phyloP scores from a whole-genome alignment of 441 rosid species.

The Croton setiger region DNA sequence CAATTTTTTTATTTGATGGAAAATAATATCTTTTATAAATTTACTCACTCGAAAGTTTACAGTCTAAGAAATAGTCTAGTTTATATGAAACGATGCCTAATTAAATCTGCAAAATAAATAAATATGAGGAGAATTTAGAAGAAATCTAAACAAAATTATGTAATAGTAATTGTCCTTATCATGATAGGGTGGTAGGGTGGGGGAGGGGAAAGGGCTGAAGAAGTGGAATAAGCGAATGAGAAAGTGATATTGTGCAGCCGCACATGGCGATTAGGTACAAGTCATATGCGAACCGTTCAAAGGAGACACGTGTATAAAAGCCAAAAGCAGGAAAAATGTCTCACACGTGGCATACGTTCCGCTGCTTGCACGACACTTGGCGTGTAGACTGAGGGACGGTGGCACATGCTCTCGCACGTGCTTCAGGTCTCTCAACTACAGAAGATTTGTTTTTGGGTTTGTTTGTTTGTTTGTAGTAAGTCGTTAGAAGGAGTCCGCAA shows the following conservation, averaged over 20 bases:
- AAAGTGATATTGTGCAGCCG: background rate
- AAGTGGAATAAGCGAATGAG: conserved; percentile 14
- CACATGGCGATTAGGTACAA: conserved; percentile 21
- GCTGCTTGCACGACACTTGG: conserved; percentile 33
- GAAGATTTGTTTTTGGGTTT: background rate
- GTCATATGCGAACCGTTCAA: conserved; percentile 27
- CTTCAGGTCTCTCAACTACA: conserved; percentile 13
- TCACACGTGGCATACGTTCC: conserved; percentile 24
- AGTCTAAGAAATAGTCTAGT: no score
- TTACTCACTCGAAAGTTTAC: no score
- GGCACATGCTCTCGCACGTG: conserved; percentile 43
- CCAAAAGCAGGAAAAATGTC: background rate
- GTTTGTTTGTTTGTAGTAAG: background rate
- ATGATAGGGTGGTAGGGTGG: background rate
- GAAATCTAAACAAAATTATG: no score
- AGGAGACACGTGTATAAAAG: conserved; percentile 23
- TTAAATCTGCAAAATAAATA: no score
- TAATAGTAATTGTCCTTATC: no score
- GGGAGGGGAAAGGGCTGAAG: no score
- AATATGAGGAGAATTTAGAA: no score
- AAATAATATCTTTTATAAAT: no score
- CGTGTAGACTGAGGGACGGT: conserved; percentile 30
- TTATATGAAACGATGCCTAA: no score
- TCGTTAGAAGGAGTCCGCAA: conserved; percentile 18
- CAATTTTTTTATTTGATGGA: no score